Evolutionary conservation across 305 asterid genomes (phyloP).

Genomic region (Fraxinus baroniana): DNA sequence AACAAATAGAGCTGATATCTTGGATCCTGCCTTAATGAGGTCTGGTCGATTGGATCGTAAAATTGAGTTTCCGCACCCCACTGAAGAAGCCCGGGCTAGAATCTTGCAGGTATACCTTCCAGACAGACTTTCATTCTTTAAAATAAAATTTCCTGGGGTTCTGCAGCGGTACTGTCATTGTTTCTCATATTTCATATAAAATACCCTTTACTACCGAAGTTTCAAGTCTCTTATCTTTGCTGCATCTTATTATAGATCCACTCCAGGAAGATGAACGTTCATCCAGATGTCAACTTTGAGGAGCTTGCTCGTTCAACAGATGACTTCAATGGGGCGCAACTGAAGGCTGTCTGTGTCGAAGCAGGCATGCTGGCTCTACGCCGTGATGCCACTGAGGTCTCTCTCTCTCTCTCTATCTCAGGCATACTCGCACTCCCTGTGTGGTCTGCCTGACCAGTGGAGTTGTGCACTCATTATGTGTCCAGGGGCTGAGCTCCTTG

Average conservation of each 20-base stretch:
- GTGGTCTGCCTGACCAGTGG: background rate
- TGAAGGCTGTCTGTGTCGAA: slow-evolving; percentile 15
- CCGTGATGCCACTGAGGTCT: slow-evolving; percentile 61
- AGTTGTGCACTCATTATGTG: background rate
- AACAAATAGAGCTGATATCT: slow-evolving; percentile 39
- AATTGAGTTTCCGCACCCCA: slow-evolving; percentile 57
- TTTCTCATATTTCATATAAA: background rate
- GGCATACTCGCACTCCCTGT: background rate
- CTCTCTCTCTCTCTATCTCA: slow-evolving; percentile 17
- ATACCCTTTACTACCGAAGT: background rate
- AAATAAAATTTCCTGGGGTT: background rate
- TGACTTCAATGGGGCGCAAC: background rate
- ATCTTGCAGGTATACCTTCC: slow-evolving; percentile 44
- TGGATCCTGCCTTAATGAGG: slow-evolving; percentile 38
- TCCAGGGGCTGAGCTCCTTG: background rate
- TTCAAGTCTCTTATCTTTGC: background rate
- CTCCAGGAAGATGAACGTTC: background rate
- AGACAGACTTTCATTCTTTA: background rate
- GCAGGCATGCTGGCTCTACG: slow-evolving; percentile 50
- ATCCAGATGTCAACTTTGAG: background rate
- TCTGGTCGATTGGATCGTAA: slow-evolving; percentile 39
- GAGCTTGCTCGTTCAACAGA: slow-evolving; percentile 19
- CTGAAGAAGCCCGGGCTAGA: slow-evolving; percentile 61
- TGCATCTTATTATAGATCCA: background rate
- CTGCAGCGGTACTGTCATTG: background rate